phyloP scores from a whole-genome alignment of 73 alveolate genomes.

The Uronychia setigera region DNA sequence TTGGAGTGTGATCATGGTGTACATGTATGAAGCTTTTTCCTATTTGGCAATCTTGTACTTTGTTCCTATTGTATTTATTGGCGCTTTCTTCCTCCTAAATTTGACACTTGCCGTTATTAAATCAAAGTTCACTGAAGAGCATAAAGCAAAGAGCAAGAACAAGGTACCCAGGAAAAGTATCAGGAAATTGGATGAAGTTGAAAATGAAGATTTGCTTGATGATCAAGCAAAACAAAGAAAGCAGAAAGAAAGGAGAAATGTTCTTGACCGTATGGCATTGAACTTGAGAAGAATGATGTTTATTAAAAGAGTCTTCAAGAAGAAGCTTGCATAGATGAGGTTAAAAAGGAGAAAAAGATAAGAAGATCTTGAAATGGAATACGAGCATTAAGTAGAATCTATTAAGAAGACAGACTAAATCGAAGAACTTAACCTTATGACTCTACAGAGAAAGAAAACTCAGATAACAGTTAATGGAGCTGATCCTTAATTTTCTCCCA shows the following conservation, averaged over 20 bases:
- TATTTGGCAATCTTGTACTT: slow-evolving; percentile 68
- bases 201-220: neutral
- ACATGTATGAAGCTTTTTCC: slow-evolving; percentile 67
- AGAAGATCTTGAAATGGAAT: neutral
- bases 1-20: slow-evolving; percentile 78
- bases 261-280: neutral
- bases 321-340: slow-evolving; percentile 3
- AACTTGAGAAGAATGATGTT: neutral
- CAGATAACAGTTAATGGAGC: no score
- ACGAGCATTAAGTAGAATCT: neutral
- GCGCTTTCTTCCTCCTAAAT: slow-evolving; percentile 89
- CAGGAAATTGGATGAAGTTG: neutral
- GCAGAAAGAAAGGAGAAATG: neutral
- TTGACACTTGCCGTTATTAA: slow-evolving; percentile 93
- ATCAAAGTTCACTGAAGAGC: slow-evolving; percentile 76
- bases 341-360: neutral
- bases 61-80: slow-evolving; percentile 82
- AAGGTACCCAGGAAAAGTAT: neutral
- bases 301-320: neutral
- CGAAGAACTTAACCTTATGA: neutral
- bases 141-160: slow-evolving; percentile 10
- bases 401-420: neutral
- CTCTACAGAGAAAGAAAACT: neutral
- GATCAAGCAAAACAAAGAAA: neutral
- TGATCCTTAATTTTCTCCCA: no score